Base-by-base conservation (phyloP, 176 grass and related monocot genomes). In the Carex myosuroides region DNA sequence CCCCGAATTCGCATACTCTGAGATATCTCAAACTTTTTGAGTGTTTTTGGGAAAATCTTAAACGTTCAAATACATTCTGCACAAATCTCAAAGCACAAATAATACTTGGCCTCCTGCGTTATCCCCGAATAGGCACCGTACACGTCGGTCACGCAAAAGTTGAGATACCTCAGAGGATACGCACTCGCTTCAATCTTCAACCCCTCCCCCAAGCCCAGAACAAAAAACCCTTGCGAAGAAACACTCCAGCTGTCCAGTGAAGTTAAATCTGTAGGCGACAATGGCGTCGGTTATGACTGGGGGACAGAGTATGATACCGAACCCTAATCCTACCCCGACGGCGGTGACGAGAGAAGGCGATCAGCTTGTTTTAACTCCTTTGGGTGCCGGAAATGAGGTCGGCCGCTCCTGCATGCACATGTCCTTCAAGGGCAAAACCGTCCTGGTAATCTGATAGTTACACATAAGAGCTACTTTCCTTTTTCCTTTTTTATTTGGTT, bases 371-470 rank as follows among this genome's bases (percentile, higher is more conserved):
- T 55, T 95, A 33, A 98, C 86, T 2, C 96, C 96, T 0, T 72
- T 98, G 64, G 96, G 96, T n/a, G 95, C 95, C n/a, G 95, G 95
- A 35, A 93, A 87, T 69, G 96, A 98, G 85, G 93, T 98, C 13
- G 96, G 92, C 80, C 91, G 96, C 41, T 98, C 95, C 89, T 98
- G 96, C 86, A 91, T 98, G 64, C 88, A 95, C 85, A 95, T 95
- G 96, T 86, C 96, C 83, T 98, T 90, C 86, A 95, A 94, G 85
- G 96, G 91, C 80, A 94, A 94, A 85, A 92, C 72, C 52, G 87
- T 98, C 89, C 77, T 95, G 85, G 96, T 98, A 85, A 64, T 54
- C 64, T 77, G 6, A 22, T 22, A 73, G 18, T 24, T 22, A 22
- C 70, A 24, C 70, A 4, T 13, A 12, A 52, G 18, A 50, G 3